Evolutionary conservation across 1,284 basidiomycete species (phyloP).

Genomic region (Pseudozyma thailandica): DNA sequence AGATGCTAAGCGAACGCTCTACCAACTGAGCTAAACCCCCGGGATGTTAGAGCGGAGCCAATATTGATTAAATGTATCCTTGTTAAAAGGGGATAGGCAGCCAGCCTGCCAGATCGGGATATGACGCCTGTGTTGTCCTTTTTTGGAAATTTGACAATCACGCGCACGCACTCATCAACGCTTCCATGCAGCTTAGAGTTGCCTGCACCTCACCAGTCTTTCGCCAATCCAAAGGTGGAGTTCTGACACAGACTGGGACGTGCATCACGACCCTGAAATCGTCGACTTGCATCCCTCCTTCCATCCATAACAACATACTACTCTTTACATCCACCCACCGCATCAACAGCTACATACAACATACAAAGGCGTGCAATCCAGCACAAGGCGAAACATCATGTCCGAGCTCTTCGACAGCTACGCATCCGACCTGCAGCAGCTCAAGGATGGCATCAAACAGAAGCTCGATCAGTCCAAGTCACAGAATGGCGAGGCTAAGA

Average conservation of each 20-base stretch:
- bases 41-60: background rate
- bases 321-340: background rate
- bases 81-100: too few relatives aligned
- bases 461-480: slow-evolving; percentile 47
- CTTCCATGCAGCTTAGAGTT: background rate
- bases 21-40: slow-evolving; percentile 60
- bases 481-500: slow-evolving; percentile 76
- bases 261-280: slow-evolving; percentile 13
- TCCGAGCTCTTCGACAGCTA: slow-evolving; percentile 67
- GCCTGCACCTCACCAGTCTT: background rate
- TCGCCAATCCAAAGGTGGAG: background rate
- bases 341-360: background rate
- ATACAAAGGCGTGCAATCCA: too few relatives aligned
- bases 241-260: background rate
- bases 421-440: slow-evolving; percentile 62
- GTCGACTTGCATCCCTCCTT: too few relatives aligned
- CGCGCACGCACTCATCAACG: background rate
- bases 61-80: too few relatives aligned
- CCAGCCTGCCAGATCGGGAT: slow-evolving; percentile 13
- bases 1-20: slow-evolving; percentile 58
- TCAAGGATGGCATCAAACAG: slow-evolving; percentile 51
- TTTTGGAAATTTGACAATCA: slow-evolving; percentile 2
- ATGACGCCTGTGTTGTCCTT: slow-evolving; percentile 6
- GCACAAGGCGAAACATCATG: slow-evolving; percentile 49
- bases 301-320: slow-evolving; percentile 2